A percentile compares a stretch with the other conserved stretches of the same genome.
Evolutionary conservation across 2,329 filamentous ascomycete species (phyloP).

Genomic region (Botrytis hyacinthi): DNA sequence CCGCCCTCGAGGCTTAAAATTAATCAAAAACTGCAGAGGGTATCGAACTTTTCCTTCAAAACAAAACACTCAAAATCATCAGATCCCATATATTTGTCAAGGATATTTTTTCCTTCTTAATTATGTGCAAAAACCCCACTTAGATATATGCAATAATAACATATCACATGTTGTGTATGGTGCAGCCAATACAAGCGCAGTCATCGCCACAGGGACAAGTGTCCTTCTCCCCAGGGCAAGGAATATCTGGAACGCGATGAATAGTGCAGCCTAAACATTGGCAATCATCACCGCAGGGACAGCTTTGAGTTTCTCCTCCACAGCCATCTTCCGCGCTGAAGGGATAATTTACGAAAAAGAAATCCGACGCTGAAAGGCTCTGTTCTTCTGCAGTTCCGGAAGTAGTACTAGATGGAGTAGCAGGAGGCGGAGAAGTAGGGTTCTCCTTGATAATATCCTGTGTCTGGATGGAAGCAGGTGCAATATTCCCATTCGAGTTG

Average conservation of each 20-base stretch:
- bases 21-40: not conserved
- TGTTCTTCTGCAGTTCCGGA: conserved; percentile 47
- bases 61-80: not conserved
- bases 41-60: conserved; percentile 5
- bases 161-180: conserved; percentile 44
- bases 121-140: not conserved
- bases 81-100: not conserved
- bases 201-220: conserved; percentile 58
- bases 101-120: not conserved
- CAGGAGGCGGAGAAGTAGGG: conserved; percentile 32
- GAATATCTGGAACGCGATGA: conserved; percentile 42
- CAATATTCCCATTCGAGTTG: conserved; percentile 11
- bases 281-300: conserved; percentile 59
- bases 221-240: conserved; percentile 44
- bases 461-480: conserved; percentile 16
- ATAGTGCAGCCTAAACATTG: conserved; percentile 57
- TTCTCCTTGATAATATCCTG: conserved; percentile 9
- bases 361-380: conserved; percentile 48
- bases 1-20: not conserved
- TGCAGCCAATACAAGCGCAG: conserved; percentile 56
- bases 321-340: conserved; percentile 46
- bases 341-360: conserved; percentile 58
- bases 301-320: conserved; percentile 49
- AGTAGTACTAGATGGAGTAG: conserved; percentile 35
- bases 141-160: not conserved